Evolutionary conservation across 768 basidiomycete genomes (phyloP), one percentile per base, ranked within the genome.

Genomic region (Suillus subalutaceus): DNA sequence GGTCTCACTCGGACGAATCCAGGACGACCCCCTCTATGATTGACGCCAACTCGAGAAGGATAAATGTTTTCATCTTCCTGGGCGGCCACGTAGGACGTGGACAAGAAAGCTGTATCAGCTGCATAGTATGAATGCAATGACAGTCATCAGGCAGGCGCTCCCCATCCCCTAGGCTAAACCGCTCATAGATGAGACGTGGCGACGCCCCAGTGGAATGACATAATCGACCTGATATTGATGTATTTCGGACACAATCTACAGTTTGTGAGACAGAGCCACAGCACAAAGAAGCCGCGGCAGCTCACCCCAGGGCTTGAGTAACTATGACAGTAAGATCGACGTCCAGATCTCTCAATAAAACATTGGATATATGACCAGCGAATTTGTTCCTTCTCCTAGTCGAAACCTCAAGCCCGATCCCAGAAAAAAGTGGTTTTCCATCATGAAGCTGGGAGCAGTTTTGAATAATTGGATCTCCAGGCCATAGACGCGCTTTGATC

Each of bases 171-270:
- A 89, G 66, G 37, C 77, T 65, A 13, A 72, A 63, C 3, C 72
- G 66, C 48, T 80, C 70, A 61, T 83, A 71, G 4, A 71, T 67
- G 16, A 87, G 71, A 1, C 68, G 68, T 0, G 87, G 81, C 16
- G 72, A 65, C 2, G 79, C 77, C 26, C 77, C 62, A 0, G n/a
- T 79, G 74, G 65, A 81, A 72, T 0, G 86, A 80, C 15, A 75
- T 70, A 10, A 89, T 72, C 7, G 84, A 79, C 9, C 87, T 82
- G 55, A 83, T 71, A 59, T 82, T 86, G 71, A 89, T 89, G 63
- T 89, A 90, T 70, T 89, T 90, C 9, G 88, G 88, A 72, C 87
- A 89, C 67, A 88, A 85, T 38, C 88, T 88, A 60, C 32, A 40
- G 10, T 0, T 30, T 30, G 52, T 62, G 20, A 46, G 53, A 32